Base-by-base conservation (phyloP, 2,329 filamentous ascomycete genomes). In the Ophiostoma quercus region DNA sequence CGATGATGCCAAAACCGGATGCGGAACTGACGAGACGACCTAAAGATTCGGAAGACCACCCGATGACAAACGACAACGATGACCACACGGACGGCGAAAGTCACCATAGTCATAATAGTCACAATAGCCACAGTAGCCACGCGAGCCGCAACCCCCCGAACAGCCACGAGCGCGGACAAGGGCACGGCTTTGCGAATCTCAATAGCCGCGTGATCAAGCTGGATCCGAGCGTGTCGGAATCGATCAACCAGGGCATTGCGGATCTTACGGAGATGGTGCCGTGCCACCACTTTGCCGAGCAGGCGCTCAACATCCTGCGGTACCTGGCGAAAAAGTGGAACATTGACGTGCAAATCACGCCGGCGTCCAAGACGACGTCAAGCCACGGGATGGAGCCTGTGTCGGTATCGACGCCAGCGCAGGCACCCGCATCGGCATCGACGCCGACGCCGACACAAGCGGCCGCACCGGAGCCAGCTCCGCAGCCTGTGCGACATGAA, bases 201-300 rank as follows among this genome's bases (percentile, higher is more conserved):
- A 62, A 62, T 11, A 62, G 57, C 14, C 57, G 25, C n/a, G 22
- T n/a, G 1, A 47, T 51, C 32, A 51, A 47, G 71, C 74, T 80
- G 8, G 79, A 81, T 67, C 77, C 82, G 0, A 79, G 76, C 11
- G 82, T 83, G 1, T 75, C 79, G 2, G 79, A 82, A 41, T 78
- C 82, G 1, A 80, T 89, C 43, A 80, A 78, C 11, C 84, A 85
- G 69, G 85, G 85, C 14, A 85, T 89, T 43, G 77, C 82, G 1
- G 84, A 88, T 72, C 78, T 89, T 19, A 83, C 83, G 1, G 85
- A 88, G 73, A 89, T 89, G 87, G 83, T 84, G 0, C 83, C 83
- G 0, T 87, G 85, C 69, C 85, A 88, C 73, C 83, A 85, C 70
- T 88, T 88, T 74, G 85, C 85, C 12, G 84, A 86, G 73, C 85